A percentile compares a stretch with the other conserved stretches of the same genome.
Conservation (phyloP, 352 stramenopile species). For the Chrysophaeum taylorii region DNA sequence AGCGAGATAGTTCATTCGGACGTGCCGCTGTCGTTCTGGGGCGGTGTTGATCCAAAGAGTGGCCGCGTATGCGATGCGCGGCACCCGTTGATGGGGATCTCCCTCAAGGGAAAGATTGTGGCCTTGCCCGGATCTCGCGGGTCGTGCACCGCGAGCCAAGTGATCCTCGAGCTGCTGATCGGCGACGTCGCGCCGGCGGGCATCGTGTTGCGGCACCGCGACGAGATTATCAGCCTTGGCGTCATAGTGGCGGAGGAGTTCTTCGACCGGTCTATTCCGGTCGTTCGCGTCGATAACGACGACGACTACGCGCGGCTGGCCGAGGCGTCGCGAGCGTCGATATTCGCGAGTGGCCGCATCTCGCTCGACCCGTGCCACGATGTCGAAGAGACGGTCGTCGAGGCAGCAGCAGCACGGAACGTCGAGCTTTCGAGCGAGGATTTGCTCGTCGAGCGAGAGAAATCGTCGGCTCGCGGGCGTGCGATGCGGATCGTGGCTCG, state of each 20-base stretch:
- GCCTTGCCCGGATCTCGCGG: slow-evolving; percentile 41
- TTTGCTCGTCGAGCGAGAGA: no score
- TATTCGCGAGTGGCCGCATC: not conserved
- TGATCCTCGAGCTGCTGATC: slow-evolving; percentile 46
- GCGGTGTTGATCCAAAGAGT: slow-evolving; percentile 42
- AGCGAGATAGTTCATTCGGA: no score
- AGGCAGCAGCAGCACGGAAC: no score
- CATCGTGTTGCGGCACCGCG: slow-evolving; percentile 36
- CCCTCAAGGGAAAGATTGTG: slow-evolving; percentile 32
- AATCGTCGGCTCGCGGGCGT: no score
- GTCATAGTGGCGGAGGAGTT: slow-evolving; percentile 42
- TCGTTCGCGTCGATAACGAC: slow-evolving; percentile 26
- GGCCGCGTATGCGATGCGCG: slow-evolving; percentile 40
- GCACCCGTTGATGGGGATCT: slow-evolving; percentile 34
- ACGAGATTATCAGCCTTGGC: slow-evolving; percentile 42
- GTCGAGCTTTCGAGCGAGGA: no score
- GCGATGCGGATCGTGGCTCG: not conserved
- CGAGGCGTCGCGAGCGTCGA: not conserved
- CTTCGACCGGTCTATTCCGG: slow-evolving; percentile 29
- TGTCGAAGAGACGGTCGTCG: not conserved
- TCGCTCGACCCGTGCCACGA: not conserved
- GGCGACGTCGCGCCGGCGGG: slow-evolving; percentile 36
- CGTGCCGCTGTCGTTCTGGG: slow-evolving; percentile 39
- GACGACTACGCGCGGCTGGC: slow-evolving; percentile 19
- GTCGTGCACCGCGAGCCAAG: slow-evolving; percentile 46